Evolutionary conservation across 352 stramenopile species (phyloP).

Genomic region (Pythium insidiosum): DNA sequence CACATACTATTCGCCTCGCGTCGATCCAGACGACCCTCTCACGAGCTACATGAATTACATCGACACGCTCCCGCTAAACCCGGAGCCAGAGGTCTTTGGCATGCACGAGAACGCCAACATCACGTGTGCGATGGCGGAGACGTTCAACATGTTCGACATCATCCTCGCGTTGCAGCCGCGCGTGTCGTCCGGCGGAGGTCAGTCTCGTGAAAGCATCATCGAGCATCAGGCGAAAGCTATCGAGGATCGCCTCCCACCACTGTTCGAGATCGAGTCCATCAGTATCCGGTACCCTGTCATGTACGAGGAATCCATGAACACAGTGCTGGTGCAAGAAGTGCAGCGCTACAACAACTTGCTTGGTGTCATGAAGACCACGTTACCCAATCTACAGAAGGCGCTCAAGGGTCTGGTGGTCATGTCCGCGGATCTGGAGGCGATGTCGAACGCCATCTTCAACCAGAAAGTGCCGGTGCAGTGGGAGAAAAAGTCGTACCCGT

Average conservation of each 20-base stretch:
- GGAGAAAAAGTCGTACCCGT: constrained; percentile 88
- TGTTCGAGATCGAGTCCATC: constrained; percentile 85
- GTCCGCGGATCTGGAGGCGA: constrained; percentile 56
- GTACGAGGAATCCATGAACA: constrained; percentile 91
- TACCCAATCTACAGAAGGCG: constrained; percentile 82
- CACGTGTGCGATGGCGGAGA: constrained; percentile 88
- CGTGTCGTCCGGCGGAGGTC: constrained; percentile 60
- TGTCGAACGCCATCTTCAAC: constrained; percentile 82
- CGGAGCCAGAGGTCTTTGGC: constrained; percentile 90
- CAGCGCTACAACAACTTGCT: constrained; percentile 87
- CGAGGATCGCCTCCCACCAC: constrained; percentile 54
- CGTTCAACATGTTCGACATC: constrained; percentile 87
- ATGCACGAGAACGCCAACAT: constrained; percentile 95
- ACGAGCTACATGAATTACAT: constrained; percentile 85
- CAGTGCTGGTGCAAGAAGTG: constrained; percentile 88
- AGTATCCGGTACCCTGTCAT: constrained; percentile 79
- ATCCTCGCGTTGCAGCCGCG: constrained; percentile 78
- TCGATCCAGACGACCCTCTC: constrained; percentile 59
- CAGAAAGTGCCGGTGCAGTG: constrained; percentile 83
- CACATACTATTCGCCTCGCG: constrained; percentile 59
- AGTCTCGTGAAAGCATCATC: constrained; percentile 86
- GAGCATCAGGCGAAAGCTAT: constrained; percentile 78
- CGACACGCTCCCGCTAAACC: constrained; percentile 75
- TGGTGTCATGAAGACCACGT: constrained; percentile 70
- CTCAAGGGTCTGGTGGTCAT: constrained; percentile 70